A percentile compares a stretch with the other conserved stretches of the same genome.
phyloP scores from a whole-genome alignment of 2,329 filamentous ascomycete genomes.

The Xylariaceae sp. region DNA sequence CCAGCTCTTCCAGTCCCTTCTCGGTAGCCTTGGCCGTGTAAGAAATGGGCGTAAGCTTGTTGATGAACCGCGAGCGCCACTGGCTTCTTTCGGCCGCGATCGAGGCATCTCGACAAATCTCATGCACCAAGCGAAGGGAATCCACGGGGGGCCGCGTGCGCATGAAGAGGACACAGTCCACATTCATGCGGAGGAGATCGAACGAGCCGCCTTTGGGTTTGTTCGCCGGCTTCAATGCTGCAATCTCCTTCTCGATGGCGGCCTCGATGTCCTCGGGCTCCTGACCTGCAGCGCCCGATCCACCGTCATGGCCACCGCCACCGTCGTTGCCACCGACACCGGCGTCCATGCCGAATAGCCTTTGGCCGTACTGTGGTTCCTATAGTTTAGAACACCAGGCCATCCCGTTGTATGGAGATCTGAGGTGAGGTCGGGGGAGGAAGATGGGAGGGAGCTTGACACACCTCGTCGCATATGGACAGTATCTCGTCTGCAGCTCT shows the following conservation, averaged over 20 bases:
- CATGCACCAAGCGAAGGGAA: constrained; percentile 47
- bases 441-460: too few relatives aligned
- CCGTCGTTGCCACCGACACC: too few relatives aligned
- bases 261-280: constrained; percentile 61
- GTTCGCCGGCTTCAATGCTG: constrained; percentile 47
- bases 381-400: too few relatives aligned
- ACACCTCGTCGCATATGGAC: constrained; percentile 60
- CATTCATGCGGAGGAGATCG: constrained; percentile 46
- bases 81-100: constrained; percentile 36
- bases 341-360: constrained; percentile 47
- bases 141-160: constrained; percentile 51
- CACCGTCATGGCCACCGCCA: too few relatives aligned
- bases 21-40: constrained; percentile 58
- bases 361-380: constrained; percentile 59
- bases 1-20: constrained; percentile 61
- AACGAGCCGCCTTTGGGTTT: constrained; percentile 44
- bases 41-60: constrained; percentile 50
- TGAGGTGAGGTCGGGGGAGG: too few relatives aligned
- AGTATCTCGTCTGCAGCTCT: constrained; percentile 64
- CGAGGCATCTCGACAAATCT: constrained; percentile 51
- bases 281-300: constrained; percentile 35
- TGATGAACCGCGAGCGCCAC: constrained; percentile 52
- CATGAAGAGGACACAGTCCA: constrained; percentile 61
- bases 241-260: constrained; percentile 67
- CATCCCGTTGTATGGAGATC: too few relatives aligned